Evolutionary conservation across 768 basidiomycete species (phyloP).

Genomic region (Agrocybe praecox): DNA sequence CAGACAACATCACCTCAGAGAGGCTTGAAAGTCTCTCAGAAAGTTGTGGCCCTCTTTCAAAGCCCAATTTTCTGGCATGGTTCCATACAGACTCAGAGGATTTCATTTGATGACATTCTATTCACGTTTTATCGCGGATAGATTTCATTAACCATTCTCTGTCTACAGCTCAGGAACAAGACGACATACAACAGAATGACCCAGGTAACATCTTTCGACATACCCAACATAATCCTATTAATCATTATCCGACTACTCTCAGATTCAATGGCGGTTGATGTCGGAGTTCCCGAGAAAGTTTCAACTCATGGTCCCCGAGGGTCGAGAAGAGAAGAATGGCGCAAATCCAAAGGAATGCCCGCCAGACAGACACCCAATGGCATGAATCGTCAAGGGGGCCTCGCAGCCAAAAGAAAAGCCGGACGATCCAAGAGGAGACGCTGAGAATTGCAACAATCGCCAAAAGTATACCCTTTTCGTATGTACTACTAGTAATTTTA

Average conservation of each 20-base stretch:
- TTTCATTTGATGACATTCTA: conserved; percentile 30
- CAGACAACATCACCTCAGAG: conserved; percentile 55
- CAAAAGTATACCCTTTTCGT: conserved; percentile 17
- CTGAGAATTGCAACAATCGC: conserved; percentile 33
- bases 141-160: conserved; percentile 42
- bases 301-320: conserved; percentile 84
- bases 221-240: conserved; percentile 9
- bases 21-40: conserved; percentile 38
- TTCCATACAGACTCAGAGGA: conserved; percentile 15
- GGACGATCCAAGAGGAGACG: conserved; percentile 74
- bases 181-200: conserved; percentile 23
- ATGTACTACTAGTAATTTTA: conserved; percentile 10
- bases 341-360: conserved; percentile 74
- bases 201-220: conserved; percentile 31
- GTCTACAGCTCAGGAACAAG: conserved; percentile 34
- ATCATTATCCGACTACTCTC: conserved; percentile 1
- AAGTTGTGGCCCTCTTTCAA: conserved; percentile 8
- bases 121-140: conserved; percentile 35
- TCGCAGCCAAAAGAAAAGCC: conserved; percentile 64
- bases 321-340: conserved; percentile 82
- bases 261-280: conserved; percentile 63
- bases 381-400: conserved; percentile 69
- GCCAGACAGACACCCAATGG: conserved; percentile 50
- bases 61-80: conserved; percentile 4
- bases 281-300: conserved; percentile 40